phyloP scores from a whole-genome alignment of 225 moss, liverwort and hornwort genomes.

The Physcomitrium patens region DNA sequence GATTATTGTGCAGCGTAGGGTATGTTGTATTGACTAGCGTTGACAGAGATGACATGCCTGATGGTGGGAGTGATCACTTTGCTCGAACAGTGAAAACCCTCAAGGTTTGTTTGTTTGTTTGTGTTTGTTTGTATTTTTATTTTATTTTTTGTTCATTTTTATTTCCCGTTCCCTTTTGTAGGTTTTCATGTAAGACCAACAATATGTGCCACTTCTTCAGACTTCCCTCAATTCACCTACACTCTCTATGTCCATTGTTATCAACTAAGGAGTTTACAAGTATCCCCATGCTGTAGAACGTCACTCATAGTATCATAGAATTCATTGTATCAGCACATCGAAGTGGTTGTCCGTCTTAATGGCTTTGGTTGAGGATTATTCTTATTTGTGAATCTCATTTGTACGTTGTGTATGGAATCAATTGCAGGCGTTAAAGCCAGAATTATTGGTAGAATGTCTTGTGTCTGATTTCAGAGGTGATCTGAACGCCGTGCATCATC shows the following conservation, averaged over 20 bases:
- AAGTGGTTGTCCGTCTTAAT: neutral
- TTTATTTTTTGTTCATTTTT: too few relatives aligned
- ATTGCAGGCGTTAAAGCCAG: constrained; percentile 77
- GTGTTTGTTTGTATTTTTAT: too few relatives aligned
- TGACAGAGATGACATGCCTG: constrained; percentile 96
- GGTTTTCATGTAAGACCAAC: neutral
- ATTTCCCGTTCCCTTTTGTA: neutral
- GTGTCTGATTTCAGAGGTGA: constrained; percentile 97
- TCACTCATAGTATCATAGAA: neutral
- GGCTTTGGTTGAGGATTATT: neutral
- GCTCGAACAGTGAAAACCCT: constrained; percentile 85
- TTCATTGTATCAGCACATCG: too few relatives aligned
- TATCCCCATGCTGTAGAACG: neutral
- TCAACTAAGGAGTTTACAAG: neutral
- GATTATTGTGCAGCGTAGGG: constrained; percentile 67
- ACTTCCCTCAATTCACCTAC: neutral
- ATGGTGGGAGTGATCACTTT: constrained; percentile 95
- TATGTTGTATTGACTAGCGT: constrained; percentile 98
- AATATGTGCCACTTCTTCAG: neutral
- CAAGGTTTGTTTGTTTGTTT: constrained; percentile 51
- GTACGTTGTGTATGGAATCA: constrained; percentile 10
- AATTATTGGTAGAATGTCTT: constrained; percentile 87
- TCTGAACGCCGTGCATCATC: constrained; percentile 70
- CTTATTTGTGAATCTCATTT: neutral
- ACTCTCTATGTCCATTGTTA: neutral